These are phyloP conservation scores for Lactarius evosmus DNA, from an alignment of 768 basidiomycete species.

Conservation along the genomic window DNA sequence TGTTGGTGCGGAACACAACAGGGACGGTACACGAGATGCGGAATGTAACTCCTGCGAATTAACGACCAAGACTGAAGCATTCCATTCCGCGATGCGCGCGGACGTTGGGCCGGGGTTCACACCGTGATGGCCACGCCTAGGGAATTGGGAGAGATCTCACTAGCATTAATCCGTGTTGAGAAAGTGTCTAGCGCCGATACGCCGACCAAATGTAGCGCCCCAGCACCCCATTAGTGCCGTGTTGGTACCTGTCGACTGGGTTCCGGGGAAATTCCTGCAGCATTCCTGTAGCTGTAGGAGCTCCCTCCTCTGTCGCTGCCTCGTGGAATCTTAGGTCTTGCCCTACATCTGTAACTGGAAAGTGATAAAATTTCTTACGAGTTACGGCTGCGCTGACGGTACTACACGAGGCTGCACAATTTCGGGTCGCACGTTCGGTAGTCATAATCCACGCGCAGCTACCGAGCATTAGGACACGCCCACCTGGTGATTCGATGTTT, in stretches of 20 bases:
- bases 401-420: not conserved
- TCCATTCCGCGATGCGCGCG: constrained; percentile 1
- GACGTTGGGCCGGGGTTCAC: not conserved
- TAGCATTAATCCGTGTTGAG: not conserved
- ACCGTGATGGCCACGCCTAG: not conserved
- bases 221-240: not conserved
- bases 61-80: not conserved
- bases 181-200: not conserved
- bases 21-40: not conserved
- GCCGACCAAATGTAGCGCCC: not conserved
- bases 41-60: not conserved
- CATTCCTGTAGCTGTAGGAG: not conserved
- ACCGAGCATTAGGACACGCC: not conserved
- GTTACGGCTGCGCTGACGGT: not conserved
- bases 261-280: not conserved
- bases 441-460: constrained; percentile 1
- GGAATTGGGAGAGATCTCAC: not conserved
- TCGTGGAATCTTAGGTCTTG: not conserved
- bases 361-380: not conserved
- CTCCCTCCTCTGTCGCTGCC: not conserved
- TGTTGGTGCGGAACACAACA: not conserved
- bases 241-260: not conserved
- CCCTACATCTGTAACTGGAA: not conserved
- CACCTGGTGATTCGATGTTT: not conserved
- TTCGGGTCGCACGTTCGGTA: not conserved